Evolutionary conservation across 108 stramenopile genomes (phyloP).

Genomic region (Pelagomonas calceolata): DNA sequence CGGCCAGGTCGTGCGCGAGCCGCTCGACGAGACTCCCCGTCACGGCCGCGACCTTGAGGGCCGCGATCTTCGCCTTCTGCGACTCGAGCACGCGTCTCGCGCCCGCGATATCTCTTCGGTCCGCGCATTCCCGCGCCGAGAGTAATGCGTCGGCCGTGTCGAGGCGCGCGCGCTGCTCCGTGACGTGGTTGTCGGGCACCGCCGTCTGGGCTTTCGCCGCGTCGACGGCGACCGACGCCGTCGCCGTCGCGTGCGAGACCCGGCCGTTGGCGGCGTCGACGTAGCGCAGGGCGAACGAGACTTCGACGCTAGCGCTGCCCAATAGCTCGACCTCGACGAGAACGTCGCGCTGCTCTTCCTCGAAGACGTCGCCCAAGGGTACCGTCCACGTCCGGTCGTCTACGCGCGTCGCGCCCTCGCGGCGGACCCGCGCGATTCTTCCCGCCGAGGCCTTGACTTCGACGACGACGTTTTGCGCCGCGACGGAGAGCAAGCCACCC

Average conservation of each 20-base stretch:
- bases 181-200: background rate
- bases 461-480: slow-evolving; percentile 44
- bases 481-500: slow-evolving; percentile 49
- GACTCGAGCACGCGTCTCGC: background rate
- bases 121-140: background rate
- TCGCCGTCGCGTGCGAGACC: background rate
- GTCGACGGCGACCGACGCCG: background rate
- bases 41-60: background rate
- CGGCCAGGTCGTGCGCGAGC: background rate
- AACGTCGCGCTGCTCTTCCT: slow-evolving; percentile 5
- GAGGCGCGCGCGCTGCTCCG: background rate
- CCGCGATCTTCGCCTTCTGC: background rate
- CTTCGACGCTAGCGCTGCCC: background rate
- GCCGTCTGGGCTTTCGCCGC: background rate
- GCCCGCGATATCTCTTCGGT: background rate
- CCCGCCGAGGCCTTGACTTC: slow-evolving; percentile 15
- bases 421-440: background rate
- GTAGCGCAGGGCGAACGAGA: background rate
- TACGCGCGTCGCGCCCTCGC: background rate
- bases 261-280: background rate
- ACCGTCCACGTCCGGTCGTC: background rate
- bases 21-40: too few species aligned
- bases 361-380: background rate
- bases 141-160: background rate
- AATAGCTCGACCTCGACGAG: background rate